Percentiles rank a stretch among this genome's conserved stretches.
phyloP scores from a whole-genome alignment of 192 early-diverging fungal species.

The Chytriomyces sp. region DNA sequence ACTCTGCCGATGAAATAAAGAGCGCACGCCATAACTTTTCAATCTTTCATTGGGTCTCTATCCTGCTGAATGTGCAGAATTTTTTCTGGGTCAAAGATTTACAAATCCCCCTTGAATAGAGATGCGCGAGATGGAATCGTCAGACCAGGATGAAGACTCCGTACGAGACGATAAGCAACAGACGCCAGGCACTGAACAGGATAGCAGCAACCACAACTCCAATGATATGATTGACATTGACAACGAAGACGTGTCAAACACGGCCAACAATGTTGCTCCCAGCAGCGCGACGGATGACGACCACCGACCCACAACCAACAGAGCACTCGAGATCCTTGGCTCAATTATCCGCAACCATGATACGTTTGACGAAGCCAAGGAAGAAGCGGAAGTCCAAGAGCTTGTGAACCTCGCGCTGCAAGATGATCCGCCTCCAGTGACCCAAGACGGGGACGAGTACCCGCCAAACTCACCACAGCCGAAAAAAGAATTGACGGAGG shows the following conservation, averaged over 20 bases:
- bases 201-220: neutral
- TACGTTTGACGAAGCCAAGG: slow-evolving; percentile 33
- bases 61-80: too few relatives aligned
- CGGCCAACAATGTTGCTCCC: too few relatives aligned
- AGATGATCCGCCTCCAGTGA: slow-evolving; percentile 1
- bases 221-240: neutral
- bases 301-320: slow-evolving; percentile 9
- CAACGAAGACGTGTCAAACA: neutral
- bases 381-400: slow-evolving; percentile 32
- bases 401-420: slow-evolving; percentile 42
- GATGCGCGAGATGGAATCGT: too few relatives aligned
- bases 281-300: neutral
- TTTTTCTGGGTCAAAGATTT: too few relatives aligned
- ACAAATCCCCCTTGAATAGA: too few relatives aligned
- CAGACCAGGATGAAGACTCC: too few relatives aligned
- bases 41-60: too few relatives aligned
- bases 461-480: neutral
- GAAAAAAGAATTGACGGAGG: slow-evolving; percentile 28
- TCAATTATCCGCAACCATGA: slow-evolving; percentile 20
- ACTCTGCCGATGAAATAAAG: neutral
- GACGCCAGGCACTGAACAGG: neutral
- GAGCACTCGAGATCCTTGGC: neutral
- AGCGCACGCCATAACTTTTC: neutral
- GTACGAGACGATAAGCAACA: neutral
- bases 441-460: neutral